phyloP scores from a whole-genome alignment of 2,329 filamentous ascomycete species.

The Parafenestella ontariensis region DNA sequence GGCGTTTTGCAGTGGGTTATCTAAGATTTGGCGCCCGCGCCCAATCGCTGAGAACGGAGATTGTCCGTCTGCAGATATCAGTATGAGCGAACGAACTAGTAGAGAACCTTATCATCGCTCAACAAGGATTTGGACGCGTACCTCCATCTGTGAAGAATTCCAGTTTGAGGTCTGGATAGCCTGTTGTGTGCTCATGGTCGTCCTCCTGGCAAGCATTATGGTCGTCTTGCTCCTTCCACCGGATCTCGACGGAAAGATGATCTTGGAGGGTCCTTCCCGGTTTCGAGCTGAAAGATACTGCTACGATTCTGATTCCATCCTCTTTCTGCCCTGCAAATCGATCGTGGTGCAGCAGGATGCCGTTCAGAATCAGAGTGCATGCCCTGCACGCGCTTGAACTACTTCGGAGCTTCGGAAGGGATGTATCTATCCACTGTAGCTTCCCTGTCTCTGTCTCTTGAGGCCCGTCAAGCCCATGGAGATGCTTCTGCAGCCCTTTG shows the following conservation, averaged over 20 bases:
- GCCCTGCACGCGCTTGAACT: conserved; percentile 41
- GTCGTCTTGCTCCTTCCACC: conserved; percentile 34
- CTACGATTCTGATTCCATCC: conserved; percentile 32
- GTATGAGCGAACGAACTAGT: conserved; percentile 2
- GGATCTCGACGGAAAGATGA: conserved; percentile 45
- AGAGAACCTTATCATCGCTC: background rate
- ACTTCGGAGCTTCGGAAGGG: conserved; percentile 35
- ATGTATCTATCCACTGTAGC: conserved; percentile 37
- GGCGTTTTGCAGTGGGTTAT: conserved; percentile 37
- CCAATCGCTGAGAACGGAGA: conserved; percentile 47
- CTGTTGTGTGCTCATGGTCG: conserved; percentile 26
- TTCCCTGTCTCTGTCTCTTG: conserved; percentile 22
- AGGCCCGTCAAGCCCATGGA: conserved; percentile 21
- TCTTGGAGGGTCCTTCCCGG: conserved; percentile 28
- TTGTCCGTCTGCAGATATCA: conserved; percentile 37
- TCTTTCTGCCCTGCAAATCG: conserved; percentile 35
- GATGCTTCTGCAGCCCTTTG: conserved; percentile 43
- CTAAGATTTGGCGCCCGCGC: conserved; percentile 38
- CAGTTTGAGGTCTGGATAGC: conserved; percentile 45
- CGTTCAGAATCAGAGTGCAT: conserved; percentile 44
- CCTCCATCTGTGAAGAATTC: conserved; percentile 48
- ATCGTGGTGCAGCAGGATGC: conserved; percentile 42
- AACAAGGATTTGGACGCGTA: conserved; percentile 15
- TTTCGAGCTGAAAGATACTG: conserved; percentile 33
- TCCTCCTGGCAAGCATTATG: conserved; percentile 26